Percentiles rank a stretch among this genome's conserved stretches.
Evolutionary conservation across 768 basidiomycete genomes (phyloP).

Genomic region (Tylopilus subfusipes): DNA sequence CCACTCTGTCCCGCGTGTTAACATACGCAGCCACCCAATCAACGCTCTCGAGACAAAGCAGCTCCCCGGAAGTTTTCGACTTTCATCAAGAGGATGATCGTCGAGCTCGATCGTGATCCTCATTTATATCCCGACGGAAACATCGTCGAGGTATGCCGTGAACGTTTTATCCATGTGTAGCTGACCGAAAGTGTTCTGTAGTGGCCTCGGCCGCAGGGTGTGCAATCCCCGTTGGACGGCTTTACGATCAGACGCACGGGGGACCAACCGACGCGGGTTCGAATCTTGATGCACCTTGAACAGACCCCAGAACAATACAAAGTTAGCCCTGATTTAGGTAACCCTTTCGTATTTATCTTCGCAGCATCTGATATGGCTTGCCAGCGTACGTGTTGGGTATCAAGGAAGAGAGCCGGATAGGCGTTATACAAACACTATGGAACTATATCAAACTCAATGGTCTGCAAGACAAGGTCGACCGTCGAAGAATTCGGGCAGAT

Average conservation of each 20-base stretch:
- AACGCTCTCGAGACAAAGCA: conserved; percentile 58
- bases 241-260: conserved; percentile 83
- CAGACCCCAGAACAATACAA: conserved; percentile 87
- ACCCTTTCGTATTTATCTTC: background rate
- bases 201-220: conserved; percentile 62
- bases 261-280: conserved; percentile 70
- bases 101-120: conserved; percentile 86
- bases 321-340: conserved; percentile 72
- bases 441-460: conserved; percentile 85
- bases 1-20: background rate
- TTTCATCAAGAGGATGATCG: conserved; percentile 75
- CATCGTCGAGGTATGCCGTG: conserved; percentile 70
- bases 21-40: conserved; percentile 48
- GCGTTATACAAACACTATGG: conserved; percentile 83
- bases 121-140: conserved; percentile 79
- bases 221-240: conserved; percentile 69
- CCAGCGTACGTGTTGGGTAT: conserved; percentile 66
- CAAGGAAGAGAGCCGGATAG: conserved; percentile 80
- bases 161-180: background rate
- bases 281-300: conserved; percentile 82
- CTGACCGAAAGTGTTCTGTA: conserved; percentile 23
- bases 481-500: conserved; percentile 66
- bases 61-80: conserved; percentile 79
- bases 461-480: conserved; percentile 79
- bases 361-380: conserved; percentile 1